Evolutionary conservation across 2,329 filamentous ascomycete species (phyloP).

Genomic region (Pleoardoris graminearum): DNA sequence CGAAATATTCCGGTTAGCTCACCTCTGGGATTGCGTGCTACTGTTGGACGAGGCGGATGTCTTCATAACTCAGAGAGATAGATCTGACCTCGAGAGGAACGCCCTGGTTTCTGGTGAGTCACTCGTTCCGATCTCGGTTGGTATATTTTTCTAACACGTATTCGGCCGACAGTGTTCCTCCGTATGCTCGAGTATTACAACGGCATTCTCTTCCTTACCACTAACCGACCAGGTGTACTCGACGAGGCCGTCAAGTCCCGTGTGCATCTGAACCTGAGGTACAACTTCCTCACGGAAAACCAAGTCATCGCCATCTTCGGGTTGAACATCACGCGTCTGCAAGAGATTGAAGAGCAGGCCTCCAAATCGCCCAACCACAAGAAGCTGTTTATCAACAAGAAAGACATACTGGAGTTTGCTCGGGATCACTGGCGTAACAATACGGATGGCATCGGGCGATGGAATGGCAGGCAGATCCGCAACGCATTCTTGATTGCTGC

Average conservation of each 20-base stretch:
- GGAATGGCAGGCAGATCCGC: slow-evolving; percentile 2
- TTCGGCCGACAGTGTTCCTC: slow-evolving; percentile 40
- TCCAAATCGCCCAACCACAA: background rate
- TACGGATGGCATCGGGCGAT: background rate
- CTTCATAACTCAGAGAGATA: slow-evolving; percentile 60
- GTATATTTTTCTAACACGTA: background rate
- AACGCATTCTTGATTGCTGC: slow-evolving; percentile 4
- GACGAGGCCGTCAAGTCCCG: slow-evolving; percentile 24
- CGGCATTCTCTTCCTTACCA: slow-evolving; percentile 43
- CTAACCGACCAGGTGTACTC: slow-evolving; percentile 19
- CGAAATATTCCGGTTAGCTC: slow-evolving; percentile 78
- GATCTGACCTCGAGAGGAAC: slow-evolving; percentile 79
- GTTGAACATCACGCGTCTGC: background rate
- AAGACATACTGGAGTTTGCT: background rate
- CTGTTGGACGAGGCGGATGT: slow-evolving; percentile 73
- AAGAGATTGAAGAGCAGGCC: background rate
- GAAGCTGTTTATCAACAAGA: background rate
- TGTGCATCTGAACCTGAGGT: slow-evolving; percentile 14
- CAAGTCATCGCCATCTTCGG: background rate
- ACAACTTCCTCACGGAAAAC: slow-evolving; percentile 9
- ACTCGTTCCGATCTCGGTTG: no score
- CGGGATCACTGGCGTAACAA: background rate
- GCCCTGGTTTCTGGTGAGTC: slow-evolving; percentile 62
- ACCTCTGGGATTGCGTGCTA: slow-evolving; percentile 58
- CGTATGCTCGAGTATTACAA: slow-evolving; percentile 41